Evolutionary conservation across 805 yeast genomes (phyloP).

Genomic region (Yamadazyma insecticola): DNA sequence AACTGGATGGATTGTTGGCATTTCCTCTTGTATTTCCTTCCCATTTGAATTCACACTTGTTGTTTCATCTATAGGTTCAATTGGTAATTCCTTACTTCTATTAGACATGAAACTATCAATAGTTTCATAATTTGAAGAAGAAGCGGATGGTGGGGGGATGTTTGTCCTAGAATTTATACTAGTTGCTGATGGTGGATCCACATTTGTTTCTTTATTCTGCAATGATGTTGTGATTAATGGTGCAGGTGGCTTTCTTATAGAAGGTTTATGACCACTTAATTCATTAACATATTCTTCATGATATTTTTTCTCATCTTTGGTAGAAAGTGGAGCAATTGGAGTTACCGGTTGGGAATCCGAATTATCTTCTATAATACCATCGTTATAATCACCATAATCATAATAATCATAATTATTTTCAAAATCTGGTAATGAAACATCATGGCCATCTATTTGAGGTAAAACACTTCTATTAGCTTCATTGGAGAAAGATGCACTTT

Average conservation of each 20-base stretch:
- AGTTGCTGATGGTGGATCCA: background rate
- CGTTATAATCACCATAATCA: constrained; percentile 9
- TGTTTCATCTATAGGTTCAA: no score
- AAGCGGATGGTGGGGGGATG: no score
- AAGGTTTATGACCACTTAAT: constrained; percentile 23
- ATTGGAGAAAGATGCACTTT: constrained; percentile 18
- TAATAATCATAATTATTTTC: constrained; percentile 14
- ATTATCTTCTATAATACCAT: constrained; percentile 7
- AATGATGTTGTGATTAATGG: background rate
- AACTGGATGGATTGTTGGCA: constrained; percentile 16
- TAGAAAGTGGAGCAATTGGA: constrained; percentile 22
- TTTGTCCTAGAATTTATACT: background rate
- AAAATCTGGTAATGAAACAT: constrained; percentile 25
- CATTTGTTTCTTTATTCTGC: constrained; percentile 1
- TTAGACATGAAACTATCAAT: no score
- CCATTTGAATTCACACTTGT: no score
- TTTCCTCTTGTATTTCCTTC: no score
- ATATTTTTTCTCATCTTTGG: constrained; percentile 15
- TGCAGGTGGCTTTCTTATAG: constrained; percentile 36
- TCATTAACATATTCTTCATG: constrained; percentile 20
- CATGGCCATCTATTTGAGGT: constrained; percentile 20
- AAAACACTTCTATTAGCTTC: constrained; percentile 9
- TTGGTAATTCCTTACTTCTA: no score
- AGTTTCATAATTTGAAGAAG: no score
- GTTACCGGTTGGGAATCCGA: constrained; percentile 13